Evolutionary conservation across 2,329 filamentous ascomycete genomes (phyloP).

Genomic region (Aspergillus ochraceoroseus): DNA sequence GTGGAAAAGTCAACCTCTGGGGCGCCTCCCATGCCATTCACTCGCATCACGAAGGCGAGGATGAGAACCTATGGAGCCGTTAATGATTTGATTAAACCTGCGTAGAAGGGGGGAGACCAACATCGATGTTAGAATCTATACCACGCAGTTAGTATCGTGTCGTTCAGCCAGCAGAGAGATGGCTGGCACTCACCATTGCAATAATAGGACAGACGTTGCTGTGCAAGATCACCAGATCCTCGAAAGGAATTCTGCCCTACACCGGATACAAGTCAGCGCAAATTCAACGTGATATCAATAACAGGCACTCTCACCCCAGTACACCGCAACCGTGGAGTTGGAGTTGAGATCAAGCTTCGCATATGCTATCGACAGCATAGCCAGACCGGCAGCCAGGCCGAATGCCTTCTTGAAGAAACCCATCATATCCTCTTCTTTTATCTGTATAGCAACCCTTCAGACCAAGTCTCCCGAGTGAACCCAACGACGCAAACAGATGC

Average conservation of each 20-base stretch:
- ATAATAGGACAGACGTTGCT: constrained; percentile 55
- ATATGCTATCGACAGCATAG: constrained; percentile 31
- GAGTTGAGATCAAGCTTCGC: constrained; percentile 42
- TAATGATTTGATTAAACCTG: too few relatives aligned
- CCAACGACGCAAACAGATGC: too few relatives aligned
- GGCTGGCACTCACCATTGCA: constrained; percentile 51
- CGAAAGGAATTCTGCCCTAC: constrained; percentile 59
- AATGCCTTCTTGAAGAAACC: constrained; percentile 24
- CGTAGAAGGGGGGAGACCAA: too few relatives aligned
- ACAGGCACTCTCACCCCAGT: constrained; percentile 52
- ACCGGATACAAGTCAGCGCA: not conserved
- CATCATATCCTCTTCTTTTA: constrained; percentile 20
- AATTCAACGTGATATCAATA: too few relatives aligned
- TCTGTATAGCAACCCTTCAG: too few relatives aligned
- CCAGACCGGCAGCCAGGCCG: constrained; percentile 27
- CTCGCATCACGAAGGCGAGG: constrained; percentile 58
- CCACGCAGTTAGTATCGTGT: too few relatives aligned
- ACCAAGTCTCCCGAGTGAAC: too few relatives aligned
- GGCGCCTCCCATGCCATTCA: constrained; percentile 49
- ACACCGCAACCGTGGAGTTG: constrained; percentile 50
- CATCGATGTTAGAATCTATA: constrained; percentile 31
- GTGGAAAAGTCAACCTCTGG: constrained; percentile 62
- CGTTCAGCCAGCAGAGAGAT: too few relatives aligned
- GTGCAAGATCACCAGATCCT: constrained; percentile 44
- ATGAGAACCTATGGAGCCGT: constrained; percentile 52